Evolutionary conservation across 345 rosid species (phyloP).

Genomic region (Psidium friedrichsthalianum): DNA sequence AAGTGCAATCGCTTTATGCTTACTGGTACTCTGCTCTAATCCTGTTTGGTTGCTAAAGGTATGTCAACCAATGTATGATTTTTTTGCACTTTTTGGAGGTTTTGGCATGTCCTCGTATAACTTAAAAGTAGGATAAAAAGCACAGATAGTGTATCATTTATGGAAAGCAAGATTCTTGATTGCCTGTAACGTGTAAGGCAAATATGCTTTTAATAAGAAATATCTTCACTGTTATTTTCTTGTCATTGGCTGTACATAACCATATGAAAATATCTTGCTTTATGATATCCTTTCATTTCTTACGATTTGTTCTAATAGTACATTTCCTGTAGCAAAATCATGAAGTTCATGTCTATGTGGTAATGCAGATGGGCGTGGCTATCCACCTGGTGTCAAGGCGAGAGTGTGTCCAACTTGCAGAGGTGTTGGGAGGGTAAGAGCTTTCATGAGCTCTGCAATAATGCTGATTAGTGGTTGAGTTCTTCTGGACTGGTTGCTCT

Average conservation of each 20-base stretch:
- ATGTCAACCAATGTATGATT: background rate
- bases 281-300: background rate
- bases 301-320: background rate
- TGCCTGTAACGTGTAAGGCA: background rate
- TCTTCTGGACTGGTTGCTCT: background rate
- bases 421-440: conserved; percentile 79
- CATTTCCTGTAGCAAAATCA: background rate
- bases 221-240: background rate
- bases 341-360: background rate
- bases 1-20: background rate
- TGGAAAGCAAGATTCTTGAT: background rate
- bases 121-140: background rate
- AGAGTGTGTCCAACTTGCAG: conserved; percentile 64
- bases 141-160: background rate
- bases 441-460: background rate
- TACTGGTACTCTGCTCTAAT: background rate
- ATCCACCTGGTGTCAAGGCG: conserved; percentile 46
- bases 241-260: background rate
- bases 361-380: conserved; percentile 74
- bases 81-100: background rate
- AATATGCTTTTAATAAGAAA: background rate
- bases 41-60: background rate
- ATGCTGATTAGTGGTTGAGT: background rate
- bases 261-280: background rate
- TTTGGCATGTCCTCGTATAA: background rate